A percentile compares a stretch with the other conserved stretches of the same genome.
phyloP scores from a whole-genome alignment of 495 filamentous ascomycete genomes.

The Filosporella fistucella region DNA sequence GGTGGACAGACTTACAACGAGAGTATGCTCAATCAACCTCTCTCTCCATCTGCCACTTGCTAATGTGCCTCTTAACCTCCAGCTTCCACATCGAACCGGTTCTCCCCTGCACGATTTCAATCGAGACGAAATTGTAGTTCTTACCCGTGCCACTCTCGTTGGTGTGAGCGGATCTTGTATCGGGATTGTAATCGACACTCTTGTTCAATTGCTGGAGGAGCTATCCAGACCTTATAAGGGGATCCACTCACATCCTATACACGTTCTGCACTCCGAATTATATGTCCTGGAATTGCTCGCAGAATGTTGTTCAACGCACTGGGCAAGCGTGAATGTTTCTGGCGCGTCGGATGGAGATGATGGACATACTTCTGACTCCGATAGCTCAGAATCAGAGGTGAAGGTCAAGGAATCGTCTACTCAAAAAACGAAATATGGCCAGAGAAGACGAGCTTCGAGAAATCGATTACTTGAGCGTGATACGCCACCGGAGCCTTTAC shows the following conservation, averaged over 20 bases:
- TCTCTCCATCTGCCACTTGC: slow-evolving; percentile 5
- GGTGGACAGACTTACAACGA: slow-evolving; percentile 58
- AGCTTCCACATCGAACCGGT: slow-evolving; percentile 64
- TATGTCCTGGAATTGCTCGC: slow-evolving; percentile 56
- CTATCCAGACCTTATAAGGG: slow-evolving; percentile 41
- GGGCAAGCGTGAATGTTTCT: slow-evolving; percentile 36
- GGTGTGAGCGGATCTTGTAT: slow-evolving; percentile 48
- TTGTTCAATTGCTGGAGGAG: slow-evolving; percentile 47
- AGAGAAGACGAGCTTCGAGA: slow-evolving; percentile 15
- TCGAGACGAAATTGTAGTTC: slow-evolving; percentile 55
- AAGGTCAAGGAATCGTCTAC: slow-evolving; percentile 6
- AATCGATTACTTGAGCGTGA: slow-evolving; percentile 13
- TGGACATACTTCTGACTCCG: slow-evolving; percentile 20
- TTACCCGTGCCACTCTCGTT: slow-evolving; percentile 55
- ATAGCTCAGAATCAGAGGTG: slow-evolving; percentile 24
- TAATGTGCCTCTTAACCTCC: slow-evolving; percentile 10
- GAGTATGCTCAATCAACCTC: slow-evolving; percentile 36
- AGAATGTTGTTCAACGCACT: slow-evolving; percentile 58
- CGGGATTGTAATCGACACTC: slow-evolving; percentile 47
- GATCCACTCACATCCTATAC: slow-evolving; percentile 40
- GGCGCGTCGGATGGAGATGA: slow-evolving; percentile 8
- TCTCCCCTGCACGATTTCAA: slow-evolving; percentile 50
- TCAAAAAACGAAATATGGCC: background rate
- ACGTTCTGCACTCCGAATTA: slow-evolving; percentile 54
- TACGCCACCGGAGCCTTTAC: slow-evolving; percentile 14